Evolutionary conservation across 176 grass and related monocot genomes (phyloP), one percentile per base, ranked within the genome.

Genomic region (Aegilops longissima): DNA sequence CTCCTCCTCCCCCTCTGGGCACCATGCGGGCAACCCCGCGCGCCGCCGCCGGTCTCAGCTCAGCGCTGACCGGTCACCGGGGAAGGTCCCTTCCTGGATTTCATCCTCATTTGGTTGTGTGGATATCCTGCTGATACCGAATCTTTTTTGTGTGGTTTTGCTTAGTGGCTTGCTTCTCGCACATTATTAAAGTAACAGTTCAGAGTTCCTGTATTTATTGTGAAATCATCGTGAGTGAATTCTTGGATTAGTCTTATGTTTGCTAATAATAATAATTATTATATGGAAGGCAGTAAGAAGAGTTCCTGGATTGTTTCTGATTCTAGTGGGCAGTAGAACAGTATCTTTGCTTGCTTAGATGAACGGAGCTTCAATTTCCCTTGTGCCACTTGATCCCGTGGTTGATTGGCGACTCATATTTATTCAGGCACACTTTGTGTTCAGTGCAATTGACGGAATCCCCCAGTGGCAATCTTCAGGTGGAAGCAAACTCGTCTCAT

Each of bases 381-480:
- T 63, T 38, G 33, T 62, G 17, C 40, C 38, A 61, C 24, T 73
- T 18, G 66, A 84, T 31, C 9, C 56, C 61, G 54, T 63, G 17
- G 34, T 61, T 84, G 24, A 74, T 84, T 84, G 54, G 36, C 40
- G 33, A 40, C 10, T 81, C 70, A 12, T 76, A 24, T 89, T 68
- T 80, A 20, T 39, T 5, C 38, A 91, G 89, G 81, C 89, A 87
- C 66, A 84, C 47, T 47, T 59, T 75, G 47, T 69, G 76, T 36
- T 87, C 76, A 35, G 36, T 84, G 80, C 81, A 87, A 76, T 80
- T 87, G 81, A 80, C 65, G 61, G 81, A 84, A 80, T 76, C 68
- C 74, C 45, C 59, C 80, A 87, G 85, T 80, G 81, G 85, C 64
- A 91, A 36, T 80, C 61, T 91, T 80, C 89, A 84, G 80, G 68